Conservation (phyloP, 1,139 yeast species). For the Debaryomyces udenii region DNA sequence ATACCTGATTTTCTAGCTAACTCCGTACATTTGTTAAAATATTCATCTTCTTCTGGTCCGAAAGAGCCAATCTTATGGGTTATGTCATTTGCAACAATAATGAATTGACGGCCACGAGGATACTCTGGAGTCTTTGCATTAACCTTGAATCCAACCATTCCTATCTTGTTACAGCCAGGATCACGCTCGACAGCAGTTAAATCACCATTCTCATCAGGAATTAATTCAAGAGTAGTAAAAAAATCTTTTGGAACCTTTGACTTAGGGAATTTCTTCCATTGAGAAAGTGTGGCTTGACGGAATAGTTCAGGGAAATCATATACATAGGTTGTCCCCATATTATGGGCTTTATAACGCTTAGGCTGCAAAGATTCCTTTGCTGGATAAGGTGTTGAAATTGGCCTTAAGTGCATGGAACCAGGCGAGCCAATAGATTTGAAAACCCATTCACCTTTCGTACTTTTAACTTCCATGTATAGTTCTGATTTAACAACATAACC, state of each 20-base stretch:
- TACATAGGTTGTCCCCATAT: slow-evolving; percentile 97
- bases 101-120: slow-evolving; percentile 92
- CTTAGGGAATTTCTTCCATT: slow-evolving; percentile 74
- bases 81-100: slow-evolving; percentile 93
- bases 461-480: slow-evolving; percentile 90
- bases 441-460: slow-evolving; percentile 92
- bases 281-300: slow-evolving; percentile 85
- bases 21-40: slow-evolving; percentile 90
- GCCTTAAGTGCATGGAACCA: slow-evolving; percentile 96
- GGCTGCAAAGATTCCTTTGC: slow-evolving; percentile 98
- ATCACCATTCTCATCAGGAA: slow-evolving; percentile 75
- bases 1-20: slow-evolving; percentile 87
- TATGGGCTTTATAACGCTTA: slow-evolving; percentile 96
- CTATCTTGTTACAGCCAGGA: slow-evolving; percentile 92
- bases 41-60: slow-evolving; percentile 95
- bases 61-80: slow-evolving; percentile 98
- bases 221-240: slow-evolving; percentile 79
- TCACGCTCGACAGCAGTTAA: slow-evolving; percentile 91
- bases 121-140: slow-evolving; percentile 94
- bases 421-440: slow-evolving; percentile 93
- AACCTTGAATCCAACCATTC: slow-evolving; percentile 97
- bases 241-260: slow-evolving; percentile 74
- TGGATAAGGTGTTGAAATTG: slow-evolving; percentile 94
- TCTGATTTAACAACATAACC: slow-evolving; percentile 97
- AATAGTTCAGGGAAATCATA: slow-evolving; percentile 98